phyloP scores from a whole-genome alignment of 495 filamentous ascomycete genomes.

The Jackrogersella multiformis region DNA sequence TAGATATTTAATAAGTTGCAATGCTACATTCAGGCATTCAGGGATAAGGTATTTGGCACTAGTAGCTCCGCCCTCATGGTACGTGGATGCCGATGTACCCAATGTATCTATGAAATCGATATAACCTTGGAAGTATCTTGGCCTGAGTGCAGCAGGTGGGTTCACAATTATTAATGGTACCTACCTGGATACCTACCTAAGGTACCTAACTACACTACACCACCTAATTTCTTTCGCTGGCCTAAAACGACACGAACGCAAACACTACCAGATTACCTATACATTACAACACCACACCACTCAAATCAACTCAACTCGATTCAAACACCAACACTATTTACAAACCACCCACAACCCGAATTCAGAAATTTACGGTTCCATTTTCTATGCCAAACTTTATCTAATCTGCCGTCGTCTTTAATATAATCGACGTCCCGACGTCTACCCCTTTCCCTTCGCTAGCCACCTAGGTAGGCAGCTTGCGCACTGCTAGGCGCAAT shows the following conservation, averaged over 20 bases:
- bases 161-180: constrained; percentile 25
- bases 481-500: constrained; percentile 50
- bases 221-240: constrained; percentile 31
- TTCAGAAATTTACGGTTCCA: background rate
- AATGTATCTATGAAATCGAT: no score
- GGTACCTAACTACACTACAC: no score
- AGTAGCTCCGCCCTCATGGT: constrained; percentile 19
- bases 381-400: constrained; percentile 18
- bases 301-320: background rate
- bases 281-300: background rate
- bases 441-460: constrained; percentile 16
- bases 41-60: constrained; percentile 24
- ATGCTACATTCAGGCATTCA: constrained; percentile 9
- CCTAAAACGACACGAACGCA: constrained; percentile 38
- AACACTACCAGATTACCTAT: background rate
- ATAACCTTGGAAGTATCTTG: constrained; percentile 1
- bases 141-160: constrained; percentile 1
- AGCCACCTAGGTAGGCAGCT: constrained; percentile 26
- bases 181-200: no score
- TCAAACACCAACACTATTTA: background rate
- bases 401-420: background rate
- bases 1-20: constrained; percentile 15
- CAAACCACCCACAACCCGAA: background rate
- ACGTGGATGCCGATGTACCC: constrained; percentile 19
- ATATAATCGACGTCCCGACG: constrained; percentile 14